Evolutionary conservation across 2,329 filamentous ascomycete genomes (phyloP), one percentile per base, ranked within the genome.

Genomic region (Stagonosporopsis cucurbitacearum): DNA sequence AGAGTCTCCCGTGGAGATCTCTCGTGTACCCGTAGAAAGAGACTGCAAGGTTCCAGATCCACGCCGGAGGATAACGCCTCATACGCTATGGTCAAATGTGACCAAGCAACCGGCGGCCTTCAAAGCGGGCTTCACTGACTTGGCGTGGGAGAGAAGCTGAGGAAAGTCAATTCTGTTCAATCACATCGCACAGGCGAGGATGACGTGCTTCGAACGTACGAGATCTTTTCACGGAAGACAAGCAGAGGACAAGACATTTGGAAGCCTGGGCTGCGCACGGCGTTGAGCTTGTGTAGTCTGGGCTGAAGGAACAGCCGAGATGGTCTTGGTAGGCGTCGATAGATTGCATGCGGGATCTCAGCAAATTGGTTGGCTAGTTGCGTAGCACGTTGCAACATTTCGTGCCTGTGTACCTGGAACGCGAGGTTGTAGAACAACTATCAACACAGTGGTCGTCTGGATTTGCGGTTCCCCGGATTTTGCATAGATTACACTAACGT

Each of bases 211-310:
- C 45, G 25, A 39, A 55, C 43, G 54, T 54, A 44, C 49, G 60
- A 52, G 43, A 61, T 55, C 48, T 56, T 50, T 53, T 58, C 26
- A 17, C 46, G 37, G 51, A 58, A 46, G 36, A 47, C 57, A 58
- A 50, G 50, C 41, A 42, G 36, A 49, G 43, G 58, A 67, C 65
- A 65, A 65, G 64, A 62, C 52, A 49, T 57, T 51, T 54, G 56
- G 58, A 53, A 64, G 59, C 55, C 59, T 68, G 61, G 56, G 57
- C 58, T 45, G 44, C 50, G 26, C 49, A 52, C 52, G 60, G 55
- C 59, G 64, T 59, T 67, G 68, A 68, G 62, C 63, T 70, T 70
- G 64, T 64, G 39, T 57, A 60, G 57, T 60, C 69, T 71, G 65
- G 71, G 69, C 69, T 65, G 40, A 42, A 54, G 36, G 43, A 50